Evolutionary conservation across 192 early-diverging fungal species (phyloP).

Genomic region (Entomortierella beljakovae): DNA sequence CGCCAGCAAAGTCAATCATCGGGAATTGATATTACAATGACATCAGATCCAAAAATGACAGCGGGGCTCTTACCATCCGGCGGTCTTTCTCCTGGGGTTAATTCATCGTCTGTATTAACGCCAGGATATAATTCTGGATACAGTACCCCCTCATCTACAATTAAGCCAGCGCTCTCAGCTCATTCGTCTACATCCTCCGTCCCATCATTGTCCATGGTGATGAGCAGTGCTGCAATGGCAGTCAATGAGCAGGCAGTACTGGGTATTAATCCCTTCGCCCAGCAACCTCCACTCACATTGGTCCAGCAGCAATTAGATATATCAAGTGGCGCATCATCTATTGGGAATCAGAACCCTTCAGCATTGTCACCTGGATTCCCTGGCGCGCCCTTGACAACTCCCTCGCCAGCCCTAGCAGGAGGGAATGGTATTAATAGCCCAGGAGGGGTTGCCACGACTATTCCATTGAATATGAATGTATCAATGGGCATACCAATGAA

Average conservation of each 20-base stretch:
- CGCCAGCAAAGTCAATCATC: constrained; percentile 38
- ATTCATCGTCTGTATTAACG: constrained; percentile 10
- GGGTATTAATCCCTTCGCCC: constrained; percentile 2
- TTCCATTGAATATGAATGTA: constrained; percentile 17
- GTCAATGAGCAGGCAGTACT: constrained; percentile 19
- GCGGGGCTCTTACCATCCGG: constrained; percentile 12
- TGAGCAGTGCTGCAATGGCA: constrained; percentile 18
- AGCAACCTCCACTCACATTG: constrained; percentile 6
- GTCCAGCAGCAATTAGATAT: not conserved
- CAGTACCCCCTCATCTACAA: constrained; percentile 8
- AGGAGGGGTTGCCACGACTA: not conserved
- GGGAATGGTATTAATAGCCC: not conserved
- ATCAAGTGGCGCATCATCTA: not conserved
- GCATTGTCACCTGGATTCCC: constrained; percentile 19
- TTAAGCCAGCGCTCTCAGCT: constrained; percentile 32
- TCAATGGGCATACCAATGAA: constrained; percentile 6
- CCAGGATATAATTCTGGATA: constrained; percentile 1
- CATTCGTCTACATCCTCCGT: constrained; percentile 44
- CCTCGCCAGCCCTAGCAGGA: not conserved
- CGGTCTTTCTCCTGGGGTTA: constrained; percentile 16
- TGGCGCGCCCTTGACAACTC: not conserved
- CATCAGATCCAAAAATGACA: constrained; percentile 9
- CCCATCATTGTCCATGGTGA: constrained; percentile 44
- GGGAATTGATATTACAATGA: constrained; percentile 16
- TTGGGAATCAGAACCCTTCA: constrained; percentile 4